Percentiles rank a stretch among this genome's conserved stretches.
Evolutionary conservation across 768 basidiomycete genomes (phyloP).

Genomic region (Chalciporus chontae): DNA sequence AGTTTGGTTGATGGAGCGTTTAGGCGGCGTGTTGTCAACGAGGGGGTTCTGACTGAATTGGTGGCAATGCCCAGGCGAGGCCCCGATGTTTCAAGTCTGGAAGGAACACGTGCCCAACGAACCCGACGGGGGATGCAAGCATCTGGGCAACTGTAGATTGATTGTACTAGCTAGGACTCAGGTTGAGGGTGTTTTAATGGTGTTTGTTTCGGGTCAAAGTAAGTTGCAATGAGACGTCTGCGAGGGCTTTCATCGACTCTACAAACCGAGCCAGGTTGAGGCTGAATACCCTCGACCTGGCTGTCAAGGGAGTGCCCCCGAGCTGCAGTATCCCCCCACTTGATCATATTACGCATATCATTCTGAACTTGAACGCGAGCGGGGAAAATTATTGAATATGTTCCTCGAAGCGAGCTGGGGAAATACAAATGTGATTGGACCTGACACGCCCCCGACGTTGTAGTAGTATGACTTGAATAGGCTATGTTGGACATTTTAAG

Average conservation of each 20-base stretch:
- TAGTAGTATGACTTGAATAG: not conserved
- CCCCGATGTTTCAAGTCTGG: slow-evolving; percentile 1
- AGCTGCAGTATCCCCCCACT: too few species aligned
- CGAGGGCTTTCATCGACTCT: too few species aligned
- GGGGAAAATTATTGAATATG: not conserved
- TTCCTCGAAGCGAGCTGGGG: not conserved
- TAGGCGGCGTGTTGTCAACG: slow-evolving; percentile 24
- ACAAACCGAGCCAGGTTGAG: too few species aligned
- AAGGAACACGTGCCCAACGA: slow-evolving; percentile 7
- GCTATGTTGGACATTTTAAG: too few species aligned
- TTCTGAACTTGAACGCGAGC: not conserved
- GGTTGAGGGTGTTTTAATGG: slow-evolving; percentile 19
- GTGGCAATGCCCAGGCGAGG: slow-evolving; percentile 4
- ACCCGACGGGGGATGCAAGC: not conserved
- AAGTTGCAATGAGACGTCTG: not conserved
- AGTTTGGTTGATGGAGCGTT: slow-evolving; percentile 4
- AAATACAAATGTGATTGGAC: not conserved
- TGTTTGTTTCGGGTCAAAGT: too few species aligned
- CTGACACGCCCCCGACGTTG: not conserved
- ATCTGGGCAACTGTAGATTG: not conserved
- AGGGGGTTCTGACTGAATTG: slow-evolving; percentile 13
- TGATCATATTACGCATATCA: too few species aligned
- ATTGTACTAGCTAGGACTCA: slow-evolving; percentile 2
- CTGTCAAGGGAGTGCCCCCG: too few species aligned
- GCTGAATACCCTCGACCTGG: too few species aligned